Percentiles rank a stretch among this genome's conserved stretches.
Evolutionary conservation across 805 yeast genomes (phyloP).

Genomic region (Peterozyma xylosa): DNA sequence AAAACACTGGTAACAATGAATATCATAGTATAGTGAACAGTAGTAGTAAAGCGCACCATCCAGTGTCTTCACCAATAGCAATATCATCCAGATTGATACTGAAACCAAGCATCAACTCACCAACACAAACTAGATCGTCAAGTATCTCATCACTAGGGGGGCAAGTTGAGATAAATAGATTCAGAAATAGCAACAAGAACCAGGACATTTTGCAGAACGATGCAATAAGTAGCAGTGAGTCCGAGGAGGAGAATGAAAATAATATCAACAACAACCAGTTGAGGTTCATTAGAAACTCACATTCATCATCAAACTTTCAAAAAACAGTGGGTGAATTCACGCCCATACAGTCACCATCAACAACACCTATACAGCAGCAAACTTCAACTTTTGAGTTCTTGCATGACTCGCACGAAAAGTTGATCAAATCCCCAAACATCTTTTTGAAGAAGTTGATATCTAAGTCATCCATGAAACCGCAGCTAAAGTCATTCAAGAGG

Average conservation of each 20-base stretch:
- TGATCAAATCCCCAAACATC: slow-evolving; percentile 11
- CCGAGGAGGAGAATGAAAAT: no score
- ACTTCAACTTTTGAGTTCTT: not conserved
- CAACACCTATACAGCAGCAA: not conserved
- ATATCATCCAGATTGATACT: no score
- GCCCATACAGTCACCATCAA: not conserved
- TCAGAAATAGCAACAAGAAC: slow-evolving; percentile 1
- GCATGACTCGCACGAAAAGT: not conserved
- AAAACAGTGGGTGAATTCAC: not conserved
- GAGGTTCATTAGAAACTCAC: no score
- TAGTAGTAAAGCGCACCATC: no score
- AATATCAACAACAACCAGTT: no score
- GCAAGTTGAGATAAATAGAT: not conserved
- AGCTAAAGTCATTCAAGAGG: slow-evolving; percentile 25
- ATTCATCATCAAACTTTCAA: no score
- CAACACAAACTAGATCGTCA: not conserved
- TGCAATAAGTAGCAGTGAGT: no score
- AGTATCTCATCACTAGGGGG: slow-evolving; percentile 4
- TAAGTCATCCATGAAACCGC: slow-evolving; percentile 22
- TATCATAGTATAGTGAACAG: no score
- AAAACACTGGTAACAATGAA: no score
- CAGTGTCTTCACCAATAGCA: no score
- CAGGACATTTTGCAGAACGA: not conserved
- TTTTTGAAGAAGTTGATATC: slow-evolving; percentile 23
- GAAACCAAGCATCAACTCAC: no score